These are phyloP conservation scores for Pistacia atlantica DNA, from an alignment of 345 rosid species.

Conservation along the genomic window DNA sequence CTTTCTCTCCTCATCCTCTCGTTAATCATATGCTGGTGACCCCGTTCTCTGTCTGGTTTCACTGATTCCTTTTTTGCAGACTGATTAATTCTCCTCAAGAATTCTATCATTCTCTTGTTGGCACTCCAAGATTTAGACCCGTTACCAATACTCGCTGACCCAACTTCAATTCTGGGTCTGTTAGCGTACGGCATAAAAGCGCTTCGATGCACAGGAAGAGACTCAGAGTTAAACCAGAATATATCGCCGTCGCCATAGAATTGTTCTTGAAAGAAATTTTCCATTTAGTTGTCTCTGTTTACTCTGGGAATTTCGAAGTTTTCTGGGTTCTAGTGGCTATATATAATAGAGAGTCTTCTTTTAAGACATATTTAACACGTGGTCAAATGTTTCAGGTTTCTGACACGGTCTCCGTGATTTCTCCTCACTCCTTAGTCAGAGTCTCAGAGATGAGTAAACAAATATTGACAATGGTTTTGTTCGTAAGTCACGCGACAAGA, in stretches of 20 bases:
- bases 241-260: constrained; percentile 13
- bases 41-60: constrained; percentile 37
- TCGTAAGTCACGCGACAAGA: neutral
- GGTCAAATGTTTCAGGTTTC: constrained; percentile 23
- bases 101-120: constrained; percentile 56
- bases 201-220: constrained; percentile 28
- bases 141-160: neutral
- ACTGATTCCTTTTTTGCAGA: constrained; percentile 8
- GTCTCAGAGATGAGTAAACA: neutral
- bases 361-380: constrained; percentile 5
- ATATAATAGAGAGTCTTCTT: constrained; percentile 5
- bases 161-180: constrained; percentile 10
- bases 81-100: constrained; percentile 40
- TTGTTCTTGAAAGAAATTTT: constrained; percentile 25
- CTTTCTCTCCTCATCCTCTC: constrained; percentile 73
- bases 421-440: constrained; percentile 5
- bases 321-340: neutral
- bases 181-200: constrained; percentile 45
- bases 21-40: constrained; percentile 54
- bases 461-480: neutral
- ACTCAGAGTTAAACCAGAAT: constrained; percentile 32
- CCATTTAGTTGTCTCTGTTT: constrained; percentile 20
- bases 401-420: neutral
- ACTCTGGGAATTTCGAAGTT: constrained; percentile 4
- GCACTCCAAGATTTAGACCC: constrained; percentile 27